Conservation (phyloP, 768 basidiomycete species). For the Suillus discolor region DNA sequence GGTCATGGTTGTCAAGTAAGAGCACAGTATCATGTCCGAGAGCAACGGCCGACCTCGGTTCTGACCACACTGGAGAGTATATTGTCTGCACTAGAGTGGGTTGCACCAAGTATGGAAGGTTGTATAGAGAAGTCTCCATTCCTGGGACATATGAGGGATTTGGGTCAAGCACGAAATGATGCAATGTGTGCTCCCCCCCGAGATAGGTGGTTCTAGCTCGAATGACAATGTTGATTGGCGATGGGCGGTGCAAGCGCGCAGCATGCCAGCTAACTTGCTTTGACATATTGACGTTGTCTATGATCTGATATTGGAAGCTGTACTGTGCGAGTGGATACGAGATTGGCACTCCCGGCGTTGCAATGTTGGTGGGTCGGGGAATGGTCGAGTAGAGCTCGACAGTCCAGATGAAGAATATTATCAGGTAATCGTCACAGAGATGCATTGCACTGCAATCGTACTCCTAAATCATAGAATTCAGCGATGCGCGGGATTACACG, state of each 20-base stretch:
- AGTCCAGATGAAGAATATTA: conserved; percentile 43
- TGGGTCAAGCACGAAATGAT: conserved; percentile 56
- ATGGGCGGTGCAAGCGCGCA: conserved; percentile 16
- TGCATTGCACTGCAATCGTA: conserved; percentile 43
- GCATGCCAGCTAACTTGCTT: conserved; percentile 32
- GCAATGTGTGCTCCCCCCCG: conserved; percentile 72
- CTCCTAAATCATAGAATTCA: conserved; percentile 26
- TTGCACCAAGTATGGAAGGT: conserved; percentile 49
- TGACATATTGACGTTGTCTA: conserved; percentile 51
- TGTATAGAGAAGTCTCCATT: conserved; percentile 26
- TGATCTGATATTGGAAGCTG: conserved; percentile 53
- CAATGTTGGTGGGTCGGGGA: conserved; percentile 23
- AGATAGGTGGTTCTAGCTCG: conserved; percentile 64
- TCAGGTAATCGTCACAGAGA: conserved; percentile 43
- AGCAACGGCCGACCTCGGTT: conserved; percentile 48
- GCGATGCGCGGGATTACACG: background rate
- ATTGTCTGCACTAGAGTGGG: conserved; percentile 41
- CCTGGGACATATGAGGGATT: conserved; percentile 39
- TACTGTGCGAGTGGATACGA: conserved; percentile 49
- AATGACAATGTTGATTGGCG: conserved; percentile 52
- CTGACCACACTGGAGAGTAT: conserved; percentile 59
- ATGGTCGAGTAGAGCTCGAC: conserved; percentile 46
- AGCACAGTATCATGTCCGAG: conserved; percentile 65
- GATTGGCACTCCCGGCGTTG: conserved; percentile 18
- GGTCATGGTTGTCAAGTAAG: conserved; percentile 68